A percentile compares a stretch with the other conserved stretches of the same genome.
Conservation (phyloP, 2,329 filamentous ascomycete genomes). For the Hymenoscyphus repandus region DNA sequence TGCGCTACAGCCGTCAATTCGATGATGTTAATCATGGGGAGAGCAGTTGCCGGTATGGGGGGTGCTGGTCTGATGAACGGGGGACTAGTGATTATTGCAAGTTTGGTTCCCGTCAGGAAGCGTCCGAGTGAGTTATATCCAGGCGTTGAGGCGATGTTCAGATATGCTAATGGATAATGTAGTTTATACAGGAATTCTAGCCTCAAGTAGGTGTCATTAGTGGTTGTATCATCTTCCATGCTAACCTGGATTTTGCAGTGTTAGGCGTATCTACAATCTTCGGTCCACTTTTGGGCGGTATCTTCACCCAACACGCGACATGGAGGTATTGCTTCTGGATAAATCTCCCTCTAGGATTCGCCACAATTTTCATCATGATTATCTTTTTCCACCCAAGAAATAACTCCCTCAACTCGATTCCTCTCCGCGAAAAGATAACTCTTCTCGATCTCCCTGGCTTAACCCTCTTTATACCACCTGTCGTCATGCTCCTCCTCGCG, state of each 20-base stretch:
- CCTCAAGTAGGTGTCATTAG: conserved; percentile 12
- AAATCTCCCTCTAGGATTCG: conserved; percentile 24
- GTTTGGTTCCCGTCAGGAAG: conserved; percentile 21
- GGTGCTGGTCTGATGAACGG: conserved; percentile 48
- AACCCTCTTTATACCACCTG: conserved; percentile 26
- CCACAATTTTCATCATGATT: conserved; percentile 31
- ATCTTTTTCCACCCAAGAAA: conserved; percentile 35
- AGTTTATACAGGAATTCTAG: conserved; percentile 17
- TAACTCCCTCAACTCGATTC: conserved; percentile 1
- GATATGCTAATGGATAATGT: background rate
- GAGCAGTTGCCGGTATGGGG: conserved; percentile 49
- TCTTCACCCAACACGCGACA: background rate
- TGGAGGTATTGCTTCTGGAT: conserved; percentile 1
- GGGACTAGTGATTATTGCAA: conserved; percentile 44
- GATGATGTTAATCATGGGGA: conserved; percentile 48
- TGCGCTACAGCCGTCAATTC: conserved; percentile 46
- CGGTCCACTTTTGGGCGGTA: conserved; percentile 23
- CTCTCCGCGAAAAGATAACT: conserved; percentile 25
- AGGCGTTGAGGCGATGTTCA: background rate
- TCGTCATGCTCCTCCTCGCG: conserved; percentile 28
- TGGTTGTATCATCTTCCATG: background rate
- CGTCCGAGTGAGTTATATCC: conserved; percentile 8
- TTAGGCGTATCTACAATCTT: conserved; percentile 5
- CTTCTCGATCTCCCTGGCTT: conserved; percentile 32
- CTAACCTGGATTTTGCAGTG: background rate